Percentiles rank a stretch among this genome's conserved stretches.
These are phyloP conservation scores for Cymbopogon citratus DNA, from an alignment of 176 grass and related monocot genomes.

Conservation along the genomic window DNA sequence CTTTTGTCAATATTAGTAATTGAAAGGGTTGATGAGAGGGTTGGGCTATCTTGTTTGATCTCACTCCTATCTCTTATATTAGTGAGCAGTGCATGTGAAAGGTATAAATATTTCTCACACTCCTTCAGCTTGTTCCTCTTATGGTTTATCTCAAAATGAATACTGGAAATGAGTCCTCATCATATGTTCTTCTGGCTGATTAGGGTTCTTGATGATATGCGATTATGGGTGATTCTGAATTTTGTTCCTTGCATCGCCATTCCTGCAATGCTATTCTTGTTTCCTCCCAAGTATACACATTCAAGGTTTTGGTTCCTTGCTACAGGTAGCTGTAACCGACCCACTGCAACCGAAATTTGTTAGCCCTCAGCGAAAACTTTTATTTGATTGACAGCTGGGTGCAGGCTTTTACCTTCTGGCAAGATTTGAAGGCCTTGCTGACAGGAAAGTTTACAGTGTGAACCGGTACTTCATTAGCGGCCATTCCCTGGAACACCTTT, in stretches of 20 bases:
- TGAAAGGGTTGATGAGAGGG: slow-evolving; percentile 85
- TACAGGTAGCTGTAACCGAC: slow-evolving; percentile 54
- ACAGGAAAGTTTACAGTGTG: slow-evolving; percentile 85
- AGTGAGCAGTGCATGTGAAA: slow-evolving; percentile 81
- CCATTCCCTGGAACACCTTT: slow-evolving; percentile 94
- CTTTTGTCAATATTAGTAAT: slow-evolving; percentile 83
- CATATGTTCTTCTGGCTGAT: slow-evolving; percentile 35
- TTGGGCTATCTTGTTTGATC: slow-evolving; percentile 72
- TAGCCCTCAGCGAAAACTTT: not conserved
- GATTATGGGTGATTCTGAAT: slow-evolving; percentile 80
- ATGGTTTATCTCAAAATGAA: slow-evolving; percentile 18
- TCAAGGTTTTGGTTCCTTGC: slow-evolving; percentile 97
- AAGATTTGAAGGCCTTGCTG: slow-evolving; percentile 86
- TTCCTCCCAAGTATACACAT: slow-evolving; percentile 89
- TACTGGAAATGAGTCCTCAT: slow-evolving; percentile 29
- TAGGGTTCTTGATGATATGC: slow-evolving; percentile 93
- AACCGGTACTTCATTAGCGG: slow-evolving; percentile 88
- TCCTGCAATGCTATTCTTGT: slow-evolving; percentile 82
- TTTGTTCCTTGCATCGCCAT: slow-evolving; percentile 76
- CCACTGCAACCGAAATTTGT: not conserved
- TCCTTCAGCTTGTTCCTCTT: slow-evolving; percentile 14
- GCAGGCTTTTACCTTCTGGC: slow-evolving; percentile 89
- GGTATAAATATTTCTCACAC: slow-evolving; percentile 38
- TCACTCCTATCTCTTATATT: slow-evolving; percentile 64
- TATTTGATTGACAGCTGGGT: slow-evolving; percentile 15